phyloP scores from a whole-genome alignment of 176 grass and related monocot genomes.

The bread wheat (Triticum aestivum) region DNA sequence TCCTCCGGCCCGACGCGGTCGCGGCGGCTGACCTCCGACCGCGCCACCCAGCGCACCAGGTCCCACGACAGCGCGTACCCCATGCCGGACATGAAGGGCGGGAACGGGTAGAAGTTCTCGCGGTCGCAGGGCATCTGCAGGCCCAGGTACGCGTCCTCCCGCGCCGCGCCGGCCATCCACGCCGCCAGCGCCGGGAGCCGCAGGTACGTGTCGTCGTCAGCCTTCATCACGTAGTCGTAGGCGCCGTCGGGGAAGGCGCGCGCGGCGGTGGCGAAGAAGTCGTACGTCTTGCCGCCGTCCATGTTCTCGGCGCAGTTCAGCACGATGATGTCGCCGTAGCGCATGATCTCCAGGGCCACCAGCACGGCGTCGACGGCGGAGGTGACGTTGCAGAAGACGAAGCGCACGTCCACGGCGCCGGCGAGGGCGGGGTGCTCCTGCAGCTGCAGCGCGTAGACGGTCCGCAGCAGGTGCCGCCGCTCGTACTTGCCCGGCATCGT shows the following conservation, averaged over 20 bases:
- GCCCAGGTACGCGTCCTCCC: slow-evolving; percentile 63
- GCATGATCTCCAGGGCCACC: slow-evolving; percentile 51
- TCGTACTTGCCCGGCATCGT: slow-evolving; percentile 52
- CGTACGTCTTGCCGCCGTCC: slow-evolving; percentile 81
- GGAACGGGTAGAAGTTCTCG: slow-evolving; percentile 69
- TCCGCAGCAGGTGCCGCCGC: slow-evolving; percentile 66
- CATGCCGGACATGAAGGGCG: slow-evolving; percentile 84
- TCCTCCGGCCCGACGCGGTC: slow-evolving; percentile 61
- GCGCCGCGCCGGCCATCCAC: slow-evolving; percentile 36
- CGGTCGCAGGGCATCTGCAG: slow-evolving; percentile 72
- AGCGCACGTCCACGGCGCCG: slow-evolving; percentile 52
- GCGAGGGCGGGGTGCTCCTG: slow-evolving; percentile 26
- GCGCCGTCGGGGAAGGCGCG: slow-evolving; percentile 18
- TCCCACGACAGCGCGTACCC: slow-evolving; percentile 88
- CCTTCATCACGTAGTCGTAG: slow-evolving; percentile 87
- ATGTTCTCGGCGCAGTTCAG: slow-evolving; percentile 74
- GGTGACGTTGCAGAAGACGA: slow-evolving; percentile 80
- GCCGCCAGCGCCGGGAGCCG: slow-evolving; percentile 40
- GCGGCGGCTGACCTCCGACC: slow-evolving; percentile 38
- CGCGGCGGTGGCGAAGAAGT: slow-evolving; percentile 52
- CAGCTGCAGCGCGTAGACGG: slow-evolving; percentile 58
- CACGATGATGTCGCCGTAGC: slow-evolving; percentile 60
- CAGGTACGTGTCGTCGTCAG: slow-evolving; percentile 80
- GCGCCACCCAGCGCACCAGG: slow-evolving; percentile 59
- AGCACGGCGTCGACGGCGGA: slow-evolving; percentile 50